These are phyloP conservation scores for Solanum pennellii DNA, from an alignment of 257 asterid genomes.

Conservation along the genomic window DNA sequence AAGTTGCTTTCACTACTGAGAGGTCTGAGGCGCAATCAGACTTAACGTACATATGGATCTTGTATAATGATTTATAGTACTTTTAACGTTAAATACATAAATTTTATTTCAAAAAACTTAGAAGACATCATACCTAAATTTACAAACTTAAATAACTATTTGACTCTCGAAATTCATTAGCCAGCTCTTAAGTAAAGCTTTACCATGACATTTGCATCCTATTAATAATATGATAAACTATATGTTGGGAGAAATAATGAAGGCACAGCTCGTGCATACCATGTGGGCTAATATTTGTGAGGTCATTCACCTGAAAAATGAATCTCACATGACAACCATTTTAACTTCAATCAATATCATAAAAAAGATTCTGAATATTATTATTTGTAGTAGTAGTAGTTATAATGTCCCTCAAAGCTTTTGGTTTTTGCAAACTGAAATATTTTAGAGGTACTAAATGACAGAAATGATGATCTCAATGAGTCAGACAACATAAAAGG, in stretches of 20 bases:
- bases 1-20: background rate
- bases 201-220: no score
- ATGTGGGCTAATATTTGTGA: background rate
- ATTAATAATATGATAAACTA: background rate
- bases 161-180: no score
- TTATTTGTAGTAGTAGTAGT: background rate
- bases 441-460: background rate
- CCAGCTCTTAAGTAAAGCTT: no score
- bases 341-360: background rate
- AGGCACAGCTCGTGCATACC: background rate
- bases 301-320: background rate
- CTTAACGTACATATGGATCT: background rate
- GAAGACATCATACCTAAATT: background rate
- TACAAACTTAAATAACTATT: no score
- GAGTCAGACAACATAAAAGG: background rate
- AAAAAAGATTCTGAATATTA: background rate
- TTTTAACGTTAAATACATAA: no score
- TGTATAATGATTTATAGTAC: no score
- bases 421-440: background rate
- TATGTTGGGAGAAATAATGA: background rate
- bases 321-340: background rate
- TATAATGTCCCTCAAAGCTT: background rate
- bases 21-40: background rate
- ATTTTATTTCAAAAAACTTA: no score
- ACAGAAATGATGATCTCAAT: background rate